A percentile compares a stretch with the other conserved stretches of the same genome.
These are phyloP conservation scores for Primulina tabacum DNA, from an alignment of 257 asterid genomes.

Conservation along the genomic window DNA sequence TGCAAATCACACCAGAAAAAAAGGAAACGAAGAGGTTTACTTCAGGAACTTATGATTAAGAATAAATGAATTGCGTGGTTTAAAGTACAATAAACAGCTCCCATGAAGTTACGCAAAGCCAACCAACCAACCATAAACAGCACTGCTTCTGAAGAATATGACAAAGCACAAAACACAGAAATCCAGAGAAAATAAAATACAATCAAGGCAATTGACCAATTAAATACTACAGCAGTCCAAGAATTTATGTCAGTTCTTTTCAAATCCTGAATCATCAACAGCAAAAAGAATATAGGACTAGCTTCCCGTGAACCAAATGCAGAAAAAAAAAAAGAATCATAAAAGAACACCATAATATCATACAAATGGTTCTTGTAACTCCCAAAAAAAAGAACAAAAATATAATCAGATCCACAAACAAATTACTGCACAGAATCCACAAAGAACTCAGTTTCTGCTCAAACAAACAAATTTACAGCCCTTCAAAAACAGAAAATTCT, in stretches of 20 bases:
- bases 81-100: not conserved
- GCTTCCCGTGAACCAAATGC: constrained; percentile 23
- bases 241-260: not conserved
- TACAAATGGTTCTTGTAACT: constrained; percentile 12
- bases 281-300: not conserved
- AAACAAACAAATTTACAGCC: not conserved
- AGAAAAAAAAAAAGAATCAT: constrained; percentile 13
- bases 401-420: constrained; percentile 13
- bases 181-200: not conserved
- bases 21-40: constrained; percentile 4
- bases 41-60: not conserved
- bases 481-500: constrained; percentile 6
- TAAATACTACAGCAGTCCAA: not conserved
- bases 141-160: constrained; percentile 12
- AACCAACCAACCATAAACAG: constrained; percentile 24
- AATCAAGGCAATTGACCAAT: constrained; percentile 3
- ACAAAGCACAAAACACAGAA: constrained; percentile 19
- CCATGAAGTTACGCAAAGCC: not conserved
- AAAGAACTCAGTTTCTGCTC: constrained; percentile 2
- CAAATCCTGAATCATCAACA: constrained; percentile 15
- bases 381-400: not conserved
- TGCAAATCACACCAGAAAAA: not conserved
- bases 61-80: constrained; percentile 6
- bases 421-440: constrained; percentile 16
- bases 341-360: constrained; percentile 14